Conservation (phyloP, 768 basidiomycete genomes). For the Kwoniella shandongensis region DNA sequence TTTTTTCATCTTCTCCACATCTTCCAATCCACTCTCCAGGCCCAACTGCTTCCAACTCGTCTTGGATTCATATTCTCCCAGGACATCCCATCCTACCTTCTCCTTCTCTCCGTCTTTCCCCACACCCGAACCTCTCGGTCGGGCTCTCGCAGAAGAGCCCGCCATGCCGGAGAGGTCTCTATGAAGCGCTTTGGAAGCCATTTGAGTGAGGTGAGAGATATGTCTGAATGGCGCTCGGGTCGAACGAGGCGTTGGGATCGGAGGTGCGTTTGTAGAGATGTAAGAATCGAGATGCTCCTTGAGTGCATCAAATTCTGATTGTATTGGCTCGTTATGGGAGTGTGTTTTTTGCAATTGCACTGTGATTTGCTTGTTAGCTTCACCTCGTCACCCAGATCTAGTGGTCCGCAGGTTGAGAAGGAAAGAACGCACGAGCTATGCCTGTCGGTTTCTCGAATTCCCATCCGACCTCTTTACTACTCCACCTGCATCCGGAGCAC, state of each 20-base stretch:
- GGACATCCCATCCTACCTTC: slow-evolving; percentile 43
- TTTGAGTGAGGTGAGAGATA: slow-evolving; percentile 61
- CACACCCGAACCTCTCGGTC: neutral
- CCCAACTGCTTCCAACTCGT: slow-evolving; percentile 36
- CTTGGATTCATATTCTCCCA: slow-evolving; percentile 40
- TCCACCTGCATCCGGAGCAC: slow-evolving; percentile 93
- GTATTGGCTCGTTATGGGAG: slow-evolving; percentile 70
- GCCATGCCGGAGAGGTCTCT: slow-evolving; percentile 63
- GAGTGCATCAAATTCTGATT: slow-evolving; percentile 83
- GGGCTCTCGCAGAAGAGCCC: slow-evolving; percentile 19
- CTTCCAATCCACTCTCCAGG: slow-evolving; percentile 50
- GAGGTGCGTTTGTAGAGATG: slow-evolving; percentile 60
- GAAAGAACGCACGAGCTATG: slow-evolving; percentile 80
- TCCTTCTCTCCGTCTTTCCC: slow-evolving; percentile 10
- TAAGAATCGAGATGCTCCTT: slow-evolving; percentile 97
- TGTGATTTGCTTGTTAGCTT: slow-evolving; percentile 47
- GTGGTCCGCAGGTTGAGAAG: too few relatives aligned
- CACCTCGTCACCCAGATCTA: too few relatives aligned
- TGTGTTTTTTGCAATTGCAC: slow-evolving; percentile 89
- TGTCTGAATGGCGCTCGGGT: slow-evolving; percentile 31
- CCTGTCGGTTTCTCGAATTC: slow-evolving; percentile 96
- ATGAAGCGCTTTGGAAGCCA: slow-evolving; percentile 82
- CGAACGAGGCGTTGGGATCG: slow-evolving; percentile 16
- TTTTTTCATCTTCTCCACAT: slow-evolving; percentile 69
- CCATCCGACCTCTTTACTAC: slow-evolving; percentile 84